Conservation (phyloP, 2,329 filamentous ascomycete genomes). For the Fusarium xylarioides region DNA sequence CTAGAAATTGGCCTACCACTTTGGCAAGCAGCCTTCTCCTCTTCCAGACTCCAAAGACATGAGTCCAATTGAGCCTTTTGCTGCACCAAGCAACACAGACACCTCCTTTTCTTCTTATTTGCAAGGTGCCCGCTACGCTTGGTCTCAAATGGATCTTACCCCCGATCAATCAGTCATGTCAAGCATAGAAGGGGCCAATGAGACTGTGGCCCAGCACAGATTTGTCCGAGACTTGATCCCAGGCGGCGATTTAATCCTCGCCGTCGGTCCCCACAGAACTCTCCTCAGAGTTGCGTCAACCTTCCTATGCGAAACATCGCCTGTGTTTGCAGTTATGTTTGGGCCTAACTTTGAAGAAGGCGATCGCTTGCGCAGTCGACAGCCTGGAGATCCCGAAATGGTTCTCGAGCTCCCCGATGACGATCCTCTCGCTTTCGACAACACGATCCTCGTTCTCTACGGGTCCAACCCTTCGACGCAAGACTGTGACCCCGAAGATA, state of each 20-base stretch:
- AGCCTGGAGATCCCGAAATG: background rate
- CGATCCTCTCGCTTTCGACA: background rate
- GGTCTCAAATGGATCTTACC: background rate
- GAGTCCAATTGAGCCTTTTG: background rate
- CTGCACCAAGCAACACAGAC: background rate
- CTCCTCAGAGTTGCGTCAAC: constrained; percentile 23
- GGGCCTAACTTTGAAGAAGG: constrained; percentile 15
- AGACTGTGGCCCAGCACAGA: background rate
- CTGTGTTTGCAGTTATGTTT: constrained; percentile 22
- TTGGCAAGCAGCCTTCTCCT: background rate
- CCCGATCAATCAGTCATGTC: background rate
- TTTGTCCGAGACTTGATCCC: background rate
- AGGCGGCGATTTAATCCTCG: constrained; percentile 29
- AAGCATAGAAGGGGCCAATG: background rate
- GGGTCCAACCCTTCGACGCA: constrained; percentile 2
- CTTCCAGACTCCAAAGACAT: background rate
- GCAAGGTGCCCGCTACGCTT: constrained; percentile 1
- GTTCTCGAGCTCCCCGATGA: constrained; percentile 19
- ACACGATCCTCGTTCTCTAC: constrained; percentile 9
- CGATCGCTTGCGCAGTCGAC: background rate
- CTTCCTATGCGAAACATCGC: constrained; percentile 33
- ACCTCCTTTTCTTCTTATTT: background rate
- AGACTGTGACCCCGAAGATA: constrained; percentile 5
- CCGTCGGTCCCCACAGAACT: constrained; percentile 11
- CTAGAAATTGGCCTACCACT: background rate